These are phyloP conservation scores for Xylaria sp. DNA, from an alignment of 2,329 filamentous ascomycete genomes.

Conservation along the genomic window DNA sequence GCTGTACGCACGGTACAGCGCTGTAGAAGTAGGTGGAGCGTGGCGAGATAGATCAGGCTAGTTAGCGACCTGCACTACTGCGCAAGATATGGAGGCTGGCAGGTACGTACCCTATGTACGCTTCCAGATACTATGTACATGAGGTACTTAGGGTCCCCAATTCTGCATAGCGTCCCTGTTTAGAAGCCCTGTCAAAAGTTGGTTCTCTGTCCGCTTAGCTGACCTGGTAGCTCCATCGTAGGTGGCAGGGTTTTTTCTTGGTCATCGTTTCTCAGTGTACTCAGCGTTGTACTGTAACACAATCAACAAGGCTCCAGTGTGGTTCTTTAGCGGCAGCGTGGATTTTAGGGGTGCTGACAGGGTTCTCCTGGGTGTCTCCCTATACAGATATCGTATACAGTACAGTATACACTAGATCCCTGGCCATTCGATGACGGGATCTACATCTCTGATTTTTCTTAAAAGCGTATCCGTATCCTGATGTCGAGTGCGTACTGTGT, in stretches of 20 bases:
- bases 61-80: neutral
- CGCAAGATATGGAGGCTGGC: neutral
- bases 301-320: slow-evolving; percentile 44
- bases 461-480: slow-evolving; percentile 22
- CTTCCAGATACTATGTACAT: neutral
- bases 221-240: slow-evolving; percentile 21
- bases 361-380: slow-evolving; percentile 34
- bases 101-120: slow-evolving; percentile 25
- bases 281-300: slow-evolving; percentile 41
- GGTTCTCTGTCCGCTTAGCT: slow-evolving; percentile 19
- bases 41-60: slow-evolving; percentile 26
- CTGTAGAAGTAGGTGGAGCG: slow-evolving; percentile 1
- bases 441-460: slow-evolving; percentile 17
- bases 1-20: neutral
- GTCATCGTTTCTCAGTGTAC: slow-evolving; percentile 36
- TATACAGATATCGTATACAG: slow-evolving; percentile 39
- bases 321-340: slow-evolving; percentile 44
- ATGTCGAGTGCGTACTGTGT: slow-evolving; percentile 17
- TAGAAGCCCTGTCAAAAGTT: slow-evolving; percentile 24
- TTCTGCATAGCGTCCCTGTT: slow-evolving; percentile 17
- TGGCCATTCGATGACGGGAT: slow-evolving; percentile 31
- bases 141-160: slow-evolving; percentile 7
- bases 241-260: slow-evolving; percentile 32
- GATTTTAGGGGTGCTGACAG: slow-evolving; percentile 39
- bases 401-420: slow-evolving; percentile 7